phyloP scores from a whole-genome alignment of 2,329 filamentous ascomycete genomes.

The Chrysoporthe puriensis region DNA sequence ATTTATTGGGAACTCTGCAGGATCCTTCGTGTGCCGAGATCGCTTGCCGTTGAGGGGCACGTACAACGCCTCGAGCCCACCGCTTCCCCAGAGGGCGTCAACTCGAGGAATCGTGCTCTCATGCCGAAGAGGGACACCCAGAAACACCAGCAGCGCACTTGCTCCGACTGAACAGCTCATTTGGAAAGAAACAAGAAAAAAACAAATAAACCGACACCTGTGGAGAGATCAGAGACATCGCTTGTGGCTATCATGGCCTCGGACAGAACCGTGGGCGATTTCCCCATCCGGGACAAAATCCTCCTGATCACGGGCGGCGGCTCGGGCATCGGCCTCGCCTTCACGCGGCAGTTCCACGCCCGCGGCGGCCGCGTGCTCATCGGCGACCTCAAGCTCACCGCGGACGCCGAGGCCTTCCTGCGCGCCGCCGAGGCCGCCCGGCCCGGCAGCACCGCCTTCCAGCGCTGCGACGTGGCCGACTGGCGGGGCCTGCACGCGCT shows the following conservation, averaged over 20 bases:
- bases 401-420: constrained; percentile 16
- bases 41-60: no score
- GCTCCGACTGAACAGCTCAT: no score
- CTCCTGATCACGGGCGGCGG: constrained; percentile 28
- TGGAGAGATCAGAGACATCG: no score
- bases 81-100: no score
- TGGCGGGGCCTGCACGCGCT: constrained; percentile 12
- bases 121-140: no score
- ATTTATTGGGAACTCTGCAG: no score
- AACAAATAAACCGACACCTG: no score
- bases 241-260: background rate
- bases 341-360: constrained; percentile 22
- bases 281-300: constrained; percentile 16
- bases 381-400: constrained; percentile 22
- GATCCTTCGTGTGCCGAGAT: no score
- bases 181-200: no score
- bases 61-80: no score
- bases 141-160: no score
- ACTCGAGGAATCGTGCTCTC: no score
- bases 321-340: constrained; percentile 27
- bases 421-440: constrained; percentile 8
- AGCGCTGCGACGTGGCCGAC: constrained; percentile 22
- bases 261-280: constrained; percentile 6
- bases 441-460: constrained; percentile 18
- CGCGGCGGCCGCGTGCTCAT: constrained; percentile 20